Percentiles rank a stretch among this genome's conserved stretches.
Conservation (phyloP, 306 rosid genomes). For the Fagus crenata region DNA sequence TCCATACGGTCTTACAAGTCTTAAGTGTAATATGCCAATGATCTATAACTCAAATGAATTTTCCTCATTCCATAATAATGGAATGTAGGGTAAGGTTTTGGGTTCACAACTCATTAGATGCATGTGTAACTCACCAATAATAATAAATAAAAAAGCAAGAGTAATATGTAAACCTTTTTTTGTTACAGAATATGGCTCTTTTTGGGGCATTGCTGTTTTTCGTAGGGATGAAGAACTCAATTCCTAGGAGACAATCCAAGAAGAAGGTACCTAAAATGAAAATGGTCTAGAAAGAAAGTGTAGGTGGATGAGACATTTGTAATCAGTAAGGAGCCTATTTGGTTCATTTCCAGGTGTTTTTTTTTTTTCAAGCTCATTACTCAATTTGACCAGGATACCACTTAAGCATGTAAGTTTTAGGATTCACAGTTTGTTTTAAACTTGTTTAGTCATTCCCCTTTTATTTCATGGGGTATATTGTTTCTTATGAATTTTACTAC, state of each 20-base stretch:
- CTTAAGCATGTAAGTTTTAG: neutral
- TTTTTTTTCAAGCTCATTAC: neutral
- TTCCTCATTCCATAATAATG: too few species aligned
- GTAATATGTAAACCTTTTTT: constrained; percentile 3
- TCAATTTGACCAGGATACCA: neutral
- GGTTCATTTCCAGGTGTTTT: neutral
- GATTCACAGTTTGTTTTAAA: neutral
- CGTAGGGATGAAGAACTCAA: constrained; percentile 63
- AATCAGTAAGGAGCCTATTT: neutral
- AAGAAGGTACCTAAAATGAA: constrained; percentile 59
- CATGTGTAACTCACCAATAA: neutral
- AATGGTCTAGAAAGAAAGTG: constrained; percentile 22
- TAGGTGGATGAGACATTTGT: neutral
- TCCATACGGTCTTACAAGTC: neutral
- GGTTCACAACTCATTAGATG: too few species aligned
- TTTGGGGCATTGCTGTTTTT: constrained; percentile 67
- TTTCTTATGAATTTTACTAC: neutral
- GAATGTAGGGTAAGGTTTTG: too few species aligned
- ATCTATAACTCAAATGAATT: too few species aligned
- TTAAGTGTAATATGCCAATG: too few species aligned
- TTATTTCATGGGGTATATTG: constrained; percentile 2
- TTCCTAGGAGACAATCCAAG: constrained; percentile 52
- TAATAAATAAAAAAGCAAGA: neutral
- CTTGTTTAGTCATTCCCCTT: neutral
- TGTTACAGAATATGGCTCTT: constrained; percentile 63